Evolutionary conservation across 345 rosid species (phyloP).

Genomic region (Alliaria petiolata): DNA sequence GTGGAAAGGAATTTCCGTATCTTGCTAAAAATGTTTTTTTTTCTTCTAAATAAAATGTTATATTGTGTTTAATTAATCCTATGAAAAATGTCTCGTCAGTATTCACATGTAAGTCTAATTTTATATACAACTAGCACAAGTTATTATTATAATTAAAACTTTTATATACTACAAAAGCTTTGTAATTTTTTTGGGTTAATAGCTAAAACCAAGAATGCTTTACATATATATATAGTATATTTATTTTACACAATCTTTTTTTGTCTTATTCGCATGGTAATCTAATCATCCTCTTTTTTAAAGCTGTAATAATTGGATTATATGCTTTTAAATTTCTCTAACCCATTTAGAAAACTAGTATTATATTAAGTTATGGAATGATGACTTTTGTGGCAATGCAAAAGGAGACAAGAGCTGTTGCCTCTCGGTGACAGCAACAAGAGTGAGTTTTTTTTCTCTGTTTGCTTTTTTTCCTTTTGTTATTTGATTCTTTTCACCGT

Average conservation of each 20-base stretch:
- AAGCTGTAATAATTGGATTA: constrained; percentile 13
- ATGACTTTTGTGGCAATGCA: constrained; percentile 25
- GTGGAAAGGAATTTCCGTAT: background rate
- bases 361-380: background rate
- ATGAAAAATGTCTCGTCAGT: too few relatives aligned
- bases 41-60: too few relatives aligned
- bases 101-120: too few relatives aligned
- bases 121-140: too few relatives aligned
- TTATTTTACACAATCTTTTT: background rate
- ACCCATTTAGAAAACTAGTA: background rate
- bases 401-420: constrained; percentile 22
- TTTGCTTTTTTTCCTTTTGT: background rate
- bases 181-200: too few relatives aligned
- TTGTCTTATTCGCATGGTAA: background rate
- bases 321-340: background rate
- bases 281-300: background rate
- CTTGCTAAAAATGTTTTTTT: background rate
- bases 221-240: too few relatives aligned
- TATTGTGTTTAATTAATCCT: too few relatives aligned
- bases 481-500: background rate
- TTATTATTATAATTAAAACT: too few relatives aligned
- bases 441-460: background rate
- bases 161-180: too few relatives aligned
- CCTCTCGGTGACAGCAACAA: constrained; percentile 17
- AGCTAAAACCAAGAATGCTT: background rate